Base-by-base conservation (phyloP, 371 early-diverging fungal species). In the Chytridiales sp. region DNA sequence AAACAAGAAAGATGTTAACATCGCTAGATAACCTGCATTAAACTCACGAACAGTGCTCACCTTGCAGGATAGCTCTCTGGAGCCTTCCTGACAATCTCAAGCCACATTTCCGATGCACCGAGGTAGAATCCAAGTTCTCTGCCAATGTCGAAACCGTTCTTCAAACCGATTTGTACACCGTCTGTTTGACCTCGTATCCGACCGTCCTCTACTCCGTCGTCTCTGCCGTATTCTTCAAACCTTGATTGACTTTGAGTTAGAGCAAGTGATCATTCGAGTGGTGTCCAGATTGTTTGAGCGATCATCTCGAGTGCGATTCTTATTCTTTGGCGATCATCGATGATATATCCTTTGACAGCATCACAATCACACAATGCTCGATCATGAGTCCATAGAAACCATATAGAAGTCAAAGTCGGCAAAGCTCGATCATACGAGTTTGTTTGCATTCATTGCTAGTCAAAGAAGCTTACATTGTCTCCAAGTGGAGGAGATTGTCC, bases 91-190 rank as follows among this genome's bases (percentile, higher is more conserved):
- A 80, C 64, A 4, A 84, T 56, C 11, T 70, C 46, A 15, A 76
- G 68, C 89, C 89, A 89, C 47, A 77, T 65, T 34, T 83, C 76
- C 17, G 79, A 82, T 59, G 86, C 85, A 9, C 89, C 89, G 4
- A 74, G 67, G 66, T 88, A 89, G 56, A 83, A 88, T 21, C 88
- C 88, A 52, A 88, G 71, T 60, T 89, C 89, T 34, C 76, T 77
- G 22, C 85, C 84, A 2, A 89, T 70, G 36, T 82, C 85, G 66
- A 82, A 87, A 1, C 86, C 87, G 36, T 85, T 83, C 68, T 86
- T 86, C 35, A 83, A 82, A 4, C 89, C 89, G 72, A 88, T 77
- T 51, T 85, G 75, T 27, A 84, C 80, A 4, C 89, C 89, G 61
- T 89, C 89, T 27, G 82, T 64, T n/a, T 69, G 76, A 22, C 88